These are phyloP conservation scores for Plectranthus barbatus DNA, from an alignment of 257 asterid genomes.

Conservation along the genomic window DNA sequence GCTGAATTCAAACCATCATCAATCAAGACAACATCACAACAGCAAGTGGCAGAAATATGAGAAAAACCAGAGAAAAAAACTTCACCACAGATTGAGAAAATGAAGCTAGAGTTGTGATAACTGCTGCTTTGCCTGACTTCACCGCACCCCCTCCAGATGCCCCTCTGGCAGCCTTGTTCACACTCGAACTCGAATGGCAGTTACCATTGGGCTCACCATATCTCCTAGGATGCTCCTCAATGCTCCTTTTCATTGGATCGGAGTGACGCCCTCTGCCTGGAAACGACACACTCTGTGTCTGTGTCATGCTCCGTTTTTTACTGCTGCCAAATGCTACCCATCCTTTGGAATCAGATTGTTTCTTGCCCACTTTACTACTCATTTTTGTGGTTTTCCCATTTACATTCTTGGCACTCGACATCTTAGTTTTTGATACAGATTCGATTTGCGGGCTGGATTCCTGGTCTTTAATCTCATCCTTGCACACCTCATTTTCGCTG, in stretches of 20 bases:
- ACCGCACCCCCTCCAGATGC: slow-evolving; percentile 1
- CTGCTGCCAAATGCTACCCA: slow-evolving; percentile 38
- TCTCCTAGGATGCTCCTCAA: slow-evolving; percentile 24
- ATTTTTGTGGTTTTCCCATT: slow-evolving; percentile 16
- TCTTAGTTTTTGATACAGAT: slow-evolving; percentile 21
- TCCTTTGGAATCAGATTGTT: slow-evolving; percentile 30
- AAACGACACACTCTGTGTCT: slow-evolving; percentile 52
- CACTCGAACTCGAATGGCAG: neutral
- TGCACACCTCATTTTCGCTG: slow-evolving; percentile 22
- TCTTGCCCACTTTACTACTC: slow-evolving; percentile 29
- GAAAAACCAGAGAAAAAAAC: neutral
- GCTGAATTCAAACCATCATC: slow-evolving; percentile 10
- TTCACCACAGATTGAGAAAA: slow-evolving; percentile 34
- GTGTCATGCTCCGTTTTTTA: slow-evolving; percentile 34
- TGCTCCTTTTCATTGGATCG: slow-evolving; percentile 42
- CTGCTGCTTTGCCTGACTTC: slow-evolving; percentile 18
- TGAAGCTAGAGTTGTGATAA: slow-evolving; percentile 30
- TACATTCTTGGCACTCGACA: slow-evolving; percentile 9
- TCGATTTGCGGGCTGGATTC: slow-evolving; percentile 21
- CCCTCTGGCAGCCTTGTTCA: neutral
- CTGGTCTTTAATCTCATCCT: slow-evolving; percentile 18
- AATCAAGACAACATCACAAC: neutral
- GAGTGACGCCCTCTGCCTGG: slow-evolving; percentile 37
- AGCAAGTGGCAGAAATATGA: neutral
- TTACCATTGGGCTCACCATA: slow-evolving; percentile 23